Conservation (phyloP, 495 filamentous ascomycete species). For the Chaetomium tenue region DNA sequence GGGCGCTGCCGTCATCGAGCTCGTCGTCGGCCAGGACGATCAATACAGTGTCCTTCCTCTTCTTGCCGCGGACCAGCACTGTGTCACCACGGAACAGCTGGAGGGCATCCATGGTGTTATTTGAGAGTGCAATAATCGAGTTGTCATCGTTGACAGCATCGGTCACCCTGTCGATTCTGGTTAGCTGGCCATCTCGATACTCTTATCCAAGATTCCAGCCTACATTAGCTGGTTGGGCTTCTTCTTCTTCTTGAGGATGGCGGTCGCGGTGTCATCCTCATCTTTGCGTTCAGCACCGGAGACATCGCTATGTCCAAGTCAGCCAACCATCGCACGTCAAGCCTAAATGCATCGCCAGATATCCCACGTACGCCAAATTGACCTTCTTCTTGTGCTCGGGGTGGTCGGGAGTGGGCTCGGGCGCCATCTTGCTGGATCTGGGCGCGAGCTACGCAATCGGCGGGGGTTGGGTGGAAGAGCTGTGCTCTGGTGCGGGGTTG, state of each 20-base stretch:
- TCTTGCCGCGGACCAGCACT: slow-evolving; percentile 97
- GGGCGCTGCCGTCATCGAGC: slow-evolving; percentile 91
- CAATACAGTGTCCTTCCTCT: slow-evolving; percentile 97
- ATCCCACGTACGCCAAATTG: slow-evolving; percentile 73
- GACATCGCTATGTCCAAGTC: slow-evolving; percentile 63
- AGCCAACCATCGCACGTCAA: slow-evolving; percentile 27
- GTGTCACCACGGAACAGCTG: slow-evolving; percentile 98
- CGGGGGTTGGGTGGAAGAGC: slow-evolving; percentile 20
- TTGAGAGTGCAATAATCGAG: slow-evolving; percentile 96
- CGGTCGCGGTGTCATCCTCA: slow-evolving; percentile 88
- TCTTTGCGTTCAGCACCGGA: slow-evolving; percentile 87
- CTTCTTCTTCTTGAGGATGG: slow-evolving; percentile 99
- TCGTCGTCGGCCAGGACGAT: slow-evolving; percentile 98
- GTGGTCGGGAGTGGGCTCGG: slow-evolving; percentile 44
- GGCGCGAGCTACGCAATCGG: slow-evolving; percentile 21
- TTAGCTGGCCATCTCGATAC: slow-evolving; percentile 33
- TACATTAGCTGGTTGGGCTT: slow-evolving; percentile 98
- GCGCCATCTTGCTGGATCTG: slow-evolving; percentile 37
- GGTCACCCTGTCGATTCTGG: slow-evolving; percentile 65
- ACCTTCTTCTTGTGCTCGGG: slow-evolving; percentile 91
- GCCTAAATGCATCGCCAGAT: neutral
- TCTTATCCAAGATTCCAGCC: slow-evolving; percentile 30
- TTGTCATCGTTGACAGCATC: slow-evolving; percentile 99
- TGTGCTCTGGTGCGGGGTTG: slow-evolving; percentile 16
- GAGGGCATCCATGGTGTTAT: slow-evolving; percentile 98